Percentiles rank a stretch among this genome's conserved stretches.
Evolutionary conservation across 345 rosid species (phyloP).

Genomic region (Populus nigra): DNA sequence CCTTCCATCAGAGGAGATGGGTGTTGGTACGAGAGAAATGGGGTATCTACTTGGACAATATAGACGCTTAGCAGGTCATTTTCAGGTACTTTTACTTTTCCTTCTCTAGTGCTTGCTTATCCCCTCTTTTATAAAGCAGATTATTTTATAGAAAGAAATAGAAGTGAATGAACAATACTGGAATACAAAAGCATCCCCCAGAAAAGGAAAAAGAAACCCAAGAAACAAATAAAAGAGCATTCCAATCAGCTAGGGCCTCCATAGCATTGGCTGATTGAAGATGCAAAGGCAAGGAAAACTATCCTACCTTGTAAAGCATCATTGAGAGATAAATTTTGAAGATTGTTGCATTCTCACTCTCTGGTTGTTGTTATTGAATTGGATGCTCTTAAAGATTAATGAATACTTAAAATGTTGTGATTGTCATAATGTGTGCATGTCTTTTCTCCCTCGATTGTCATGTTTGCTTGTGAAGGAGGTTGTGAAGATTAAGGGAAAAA

Average conservation of each 20-base stretch:
- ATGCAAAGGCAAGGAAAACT: no score
- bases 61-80: constrained; percentile 89
- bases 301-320: no score
- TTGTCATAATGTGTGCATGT: no score
- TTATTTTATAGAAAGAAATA: no score
- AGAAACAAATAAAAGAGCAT: no score
- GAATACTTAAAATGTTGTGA: not conserved
- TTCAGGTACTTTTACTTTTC: constrained; percentile 59
- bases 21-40: constrained; percentile 98
- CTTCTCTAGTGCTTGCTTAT: not conserved
- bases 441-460: not conserved
- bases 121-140: no score
- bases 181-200: no score
- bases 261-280: no score
- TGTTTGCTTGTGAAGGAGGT: not conserved
- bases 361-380: constrained; percentile 5
- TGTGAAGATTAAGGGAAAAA: not conserved
- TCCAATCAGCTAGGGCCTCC: no score
- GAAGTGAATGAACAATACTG: no score
- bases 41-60: constrained; percentile 97
- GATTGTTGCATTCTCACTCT: not conserved
- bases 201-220: no score
- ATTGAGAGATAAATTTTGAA: no score
- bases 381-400: not conserved
- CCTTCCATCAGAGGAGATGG: constrained; percentile 98